Evolutionary conservation across 768 basidiomycete species (phyloP).

Genomic region (Leccinum longicurvipes): DNA sequence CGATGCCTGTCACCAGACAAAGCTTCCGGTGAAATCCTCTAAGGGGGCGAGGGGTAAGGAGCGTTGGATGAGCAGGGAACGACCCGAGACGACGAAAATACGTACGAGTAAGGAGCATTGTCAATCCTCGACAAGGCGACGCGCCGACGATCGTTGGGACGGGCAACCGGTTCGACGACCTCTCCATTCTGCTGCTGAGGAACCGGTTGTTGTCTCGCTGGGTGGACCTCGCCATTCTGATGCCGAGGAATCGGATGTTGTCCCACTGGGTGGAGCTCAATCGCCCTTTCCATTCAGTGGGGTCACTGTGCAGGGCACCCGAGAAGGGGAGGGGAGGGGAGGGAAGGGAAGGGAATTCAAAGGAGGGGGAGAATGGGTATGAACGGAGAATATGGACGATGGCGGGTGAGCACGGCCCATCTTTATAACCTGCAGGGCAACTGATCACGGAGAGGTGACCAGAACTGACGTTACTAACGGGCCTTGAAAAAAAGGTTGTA

Average conservation of each 20-base stretch:
- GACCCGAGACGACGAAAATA: background rate
- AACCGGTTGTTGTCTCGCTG: background rate
- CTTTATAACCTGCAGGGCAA: background rate
- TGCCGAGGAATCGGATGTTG: background rate
- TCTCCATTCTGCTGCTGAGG: background rate
- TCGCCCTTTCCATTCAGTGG: background rate
- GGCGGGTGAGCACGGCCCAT: background rate
- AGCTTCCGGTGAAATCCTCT: constrained; percentile 83
- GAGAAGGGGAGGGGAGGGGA: background rate
- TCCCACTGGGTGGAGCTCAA: background rate
- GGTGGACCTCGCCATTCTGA: background rate
- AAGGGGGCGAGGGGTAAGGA: background rate
- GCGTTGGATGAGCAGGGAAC: background rate
- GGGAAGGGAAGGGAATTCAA: background rate
- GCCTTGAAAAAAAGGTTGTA: background rate
- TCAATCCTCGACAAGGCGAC: constrained; percentile 1
- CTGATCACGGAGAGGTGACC: background rate
- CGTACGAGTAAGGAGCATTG: background rate
- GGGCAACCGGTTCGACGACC: background rate
- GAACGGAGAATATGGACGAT: background rate
- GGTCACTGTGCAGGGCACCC: background rate
- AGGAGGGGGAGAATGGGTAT: too few species aligned
- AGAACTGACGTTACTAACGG: background rate
- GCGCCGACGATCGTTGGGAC: background rate
- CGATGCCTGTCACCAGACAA: constrained; percentile 63